These are phyloP conservation scores for Chalciporus chontae DNA, from an alignment of 768 basidiomycete genomes.

Conservation along the genomic window DNA sequence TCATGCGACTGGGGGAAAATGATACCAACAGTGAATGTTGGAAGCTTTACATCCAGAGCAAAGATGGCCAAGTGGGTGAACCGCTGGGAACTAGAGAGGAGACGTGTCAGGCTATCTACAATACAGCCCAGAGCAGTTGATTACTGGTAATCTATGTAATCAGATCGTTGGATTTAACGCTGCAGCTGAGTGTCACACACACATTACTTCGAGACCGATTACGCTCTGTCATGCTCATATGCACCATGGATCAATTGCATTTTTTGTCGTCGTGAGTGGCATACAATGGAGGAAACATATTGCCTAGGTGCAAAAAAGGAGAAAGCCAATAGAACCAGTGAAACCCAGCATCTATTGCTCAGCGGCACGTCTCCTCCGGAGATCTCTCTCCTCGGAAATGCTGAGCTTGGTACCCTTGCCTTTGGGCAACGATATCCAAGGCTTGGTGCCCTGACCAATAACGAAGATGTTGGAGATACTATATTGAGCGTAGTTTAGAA, in stretches of 20 bases:
- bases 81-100: slow-evolving; percentile 84
- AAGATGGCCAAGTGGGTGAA: slow-evolving; percentile 91
- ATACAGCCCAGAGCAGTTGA: slow-evolving; percentile 39
- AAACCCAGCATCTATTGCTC: slow-evolving; percentile 49
- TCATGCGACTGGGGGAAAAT: slow-evolving; percentile 82
- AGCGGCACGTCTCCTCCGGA: slow-evolving; percentile 77
- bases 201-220: neutral
- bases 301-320: slow-evolving; percentile 5
- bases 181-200: neutral
- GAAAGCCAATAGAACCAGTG: slow-evolving; percentile 4
- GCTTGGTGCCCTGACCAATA: slow-evolving; percentile 92
- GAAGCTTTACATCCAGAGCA: slow-evolving; percentile 61
- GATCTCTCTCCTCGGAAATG: slow-evolving; percentile 94
- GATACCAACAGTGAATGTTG: slow-evolving; percentile 94
- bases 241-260: slow-evolving; percentile 14
- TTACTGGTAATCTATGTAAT: slow-evolving; percentile 39
- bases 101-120: slow-evolving; percentile 39
- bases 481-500: neutral
- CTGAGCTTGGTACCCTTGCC: slow-evolving; percentile 98
- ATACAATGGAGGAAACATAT: slow-evolving; percentile 15
- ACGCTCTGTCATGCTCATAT: slow-evolving; percentile 8
- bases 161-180: neutral
- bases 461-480: slow-evolving; percentile 98
- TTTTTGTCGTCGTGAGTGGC: slow-evolving; percentile 18
- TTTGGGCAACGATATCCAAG: slow-evolving; percentile 95